phyloP scores from a whole-genome alignment of 2,329 filamentous ascomycete genomes.

The Alternaria sp. region DNA sequence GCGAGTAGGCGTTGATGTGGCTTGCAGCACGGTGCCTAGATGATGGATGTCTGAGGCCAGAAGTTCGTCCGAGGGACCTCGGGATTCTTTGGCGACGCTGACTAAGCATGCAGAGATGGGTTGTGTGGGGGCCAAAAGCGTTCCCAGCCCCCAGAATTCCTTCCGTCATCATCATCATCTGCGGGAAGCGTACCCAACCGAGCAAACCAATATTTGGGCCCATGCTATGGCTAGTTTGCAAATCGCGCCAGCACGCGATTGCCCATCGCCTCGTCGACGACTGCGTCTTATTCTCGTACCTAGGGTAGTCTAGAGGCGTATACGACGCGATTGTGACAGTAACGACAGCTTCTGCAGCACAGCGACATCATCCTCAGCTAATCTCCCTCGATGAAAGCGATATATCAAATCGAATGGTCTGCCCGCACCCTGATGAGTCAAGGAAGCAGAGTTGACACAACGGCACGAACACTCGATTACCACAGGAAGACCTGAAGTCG shows the following conservation, averaged over 20 bases:
- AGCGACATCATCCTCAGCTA: background rate
- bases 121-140: background rate
- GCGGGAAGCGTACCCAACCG: background rate
- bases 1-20: background rate
- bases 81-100: background rate
- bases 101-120: background rate
- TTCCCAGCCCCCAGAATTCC: background rate
- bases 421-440: no score
- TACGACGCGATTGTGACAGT: background rate
- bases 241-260: background rate
- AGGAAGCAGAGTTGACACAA: no score
- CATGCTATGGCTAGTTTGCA: background rate
- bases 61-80: background rate
- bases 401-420: no score
- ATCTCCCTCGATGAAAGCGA: no score
- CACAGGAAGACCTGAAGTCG: background rate
- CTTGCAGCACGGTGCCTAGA: background rate
- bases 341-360: background rate
- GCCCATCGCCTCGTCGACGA: background rate
- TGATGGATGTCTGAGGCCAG: background rate
- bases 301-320: no score
- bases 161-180: background rate
- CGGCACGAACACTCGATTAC: background rate
- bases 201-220: background rate
- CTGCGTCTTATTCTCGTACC: no score